Evolutionary conservation across 176 grass and related monocot genomes (phyloP).

Genomic region (Microstegium vimineum): DNA sequence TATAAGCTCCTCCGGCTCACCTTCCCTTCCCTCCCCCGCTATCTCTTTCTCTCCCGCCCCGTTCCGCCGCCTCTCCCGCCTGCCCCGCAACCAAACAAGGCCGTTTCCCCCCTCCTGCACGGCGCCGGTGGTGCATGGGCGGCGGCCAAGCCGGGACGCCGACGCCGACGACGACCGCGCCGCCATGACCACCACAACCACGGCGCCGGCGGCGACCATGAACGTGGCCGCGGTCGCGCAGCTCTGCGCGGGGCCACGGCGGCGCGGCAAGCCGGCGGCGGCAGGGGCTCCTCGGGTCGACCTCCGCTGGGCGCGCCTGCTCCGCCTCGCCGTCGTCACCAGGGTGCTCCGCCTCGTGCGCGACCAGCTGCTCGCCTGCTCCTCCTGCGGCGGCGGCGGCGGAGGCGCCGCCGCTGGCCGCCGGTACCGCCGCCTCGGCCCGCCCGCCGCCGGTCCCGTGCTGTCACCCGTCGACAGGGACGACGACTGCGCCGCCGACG

Average conservation of each 20-base stretch:
- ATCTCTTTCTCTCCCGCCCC: no score
- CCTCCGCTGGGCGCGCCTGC: slow-evolving; percentile 57
- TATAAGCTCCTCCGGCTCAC: background rate
- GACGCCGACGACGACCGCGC: background rate
- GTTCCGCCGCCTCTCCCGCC: background rate
- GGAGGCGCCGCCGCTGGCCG: background rate
- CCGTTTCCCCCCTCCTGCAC: background rate
- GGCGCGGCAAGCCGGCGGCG: background rate
- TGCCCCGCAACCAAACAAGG: background rate
- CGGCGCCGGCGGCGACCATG: background rate
- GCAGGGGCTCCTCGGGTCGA: slow-evolving; percentile 34
- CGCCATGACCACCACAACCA: slow-evolving; percentile 27
- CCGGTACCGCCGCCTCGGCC: slow-evolving; percentile 53
- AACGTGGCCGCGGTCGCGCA: slow-evolving; percentile 27
- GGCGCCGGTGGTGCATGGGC: slow-evolving; percentile 25
- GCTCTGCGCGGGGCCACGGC: slow-evolving; percentile 15
- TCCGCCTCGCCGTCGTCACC: slow-evolving; percentile 58
- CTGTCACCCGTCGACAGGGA: slow-evolving; percentile 25
- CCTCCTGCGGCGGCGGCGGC: slow-evolving; percentile 32
- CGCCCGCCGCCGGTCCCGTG: background rate
- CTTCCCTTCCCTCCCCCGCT: background rate
- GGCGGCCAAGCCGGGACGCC: slow-evolving; percentile 1
- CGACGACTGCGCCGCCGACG: background rate
- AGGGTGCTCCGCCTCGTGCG: slow-evolving; percentile 67
- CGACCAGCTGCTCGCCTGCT: slow-evolving; percentile 62